phyloP scores from a whole-genome alignment of 2,329 filamentous ascomycete genomes.

The Fusarium bulbicola region DNA sequence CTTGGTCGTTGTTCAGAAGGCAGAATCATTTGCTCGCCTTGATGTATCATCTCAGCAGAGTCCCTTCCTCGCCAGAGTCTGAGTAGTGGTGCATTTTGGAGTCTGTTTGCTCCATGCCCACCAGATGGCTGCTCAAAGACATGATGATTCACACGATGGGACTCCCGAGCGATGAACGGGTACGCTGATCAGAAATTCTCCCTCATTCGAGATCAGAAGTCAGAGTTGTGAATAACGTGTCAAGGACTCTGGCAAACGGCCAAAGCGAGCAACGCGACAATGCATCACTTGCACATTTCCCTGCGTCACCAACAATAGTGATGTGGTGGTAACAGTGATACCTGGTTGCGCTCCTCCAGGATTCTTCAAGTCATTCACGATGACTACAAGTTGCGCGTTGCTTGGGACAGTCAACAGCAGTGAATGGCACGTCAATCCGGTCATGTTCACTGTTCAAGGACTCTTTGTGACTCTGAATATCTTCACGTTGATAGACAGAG shows the following conservation, averaged over 20 bases:
- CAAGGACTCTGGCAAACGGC: not conserved
- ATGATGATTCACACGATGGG: fast-evolving
- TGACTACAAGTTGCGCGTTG: fast-evolving
- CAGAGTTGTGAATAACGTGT: not conserved
- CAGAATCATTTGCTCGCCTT: not conserved
- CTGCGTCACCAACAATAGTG: fast-evolving
- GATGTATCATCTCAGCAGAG: not conserved
- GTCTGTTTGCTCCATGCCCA: constrained; percentile 82
- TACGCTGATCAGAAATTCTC: too few relatives aligned
- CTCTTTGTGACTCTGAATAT: fast-evolving
- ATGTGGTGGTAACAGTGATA: not conserved
- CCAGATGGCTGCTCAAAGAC: constrained; percentile 58
- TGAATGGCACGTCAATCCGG: fast-evolving
- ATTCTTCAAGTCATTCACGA: fast-evolving
- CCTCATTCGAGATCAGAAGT: fast-evolving
- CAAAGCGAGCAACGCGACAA: not conserved
- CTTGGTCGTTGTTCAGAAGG: fast-evolving
- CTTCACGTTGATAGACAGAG: fast-evolving
- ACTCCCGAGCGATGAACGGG: fast-evolving
- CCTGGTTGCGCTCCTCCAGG: fast-evolving
- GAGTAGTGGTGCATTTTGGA: constrained; percentile 90
- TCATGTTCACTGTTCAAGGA: fast-evolving
- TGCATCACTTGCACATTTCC: not conserved
- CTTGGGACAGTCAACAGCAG: not conserved
- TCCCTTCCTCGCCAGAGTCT: constrained; percentile 72